phyloP scores from a whole-genome alignment of 2,329 filamentous ascomycete genomes.

The Coniochaeta pulveracea region DNA sequence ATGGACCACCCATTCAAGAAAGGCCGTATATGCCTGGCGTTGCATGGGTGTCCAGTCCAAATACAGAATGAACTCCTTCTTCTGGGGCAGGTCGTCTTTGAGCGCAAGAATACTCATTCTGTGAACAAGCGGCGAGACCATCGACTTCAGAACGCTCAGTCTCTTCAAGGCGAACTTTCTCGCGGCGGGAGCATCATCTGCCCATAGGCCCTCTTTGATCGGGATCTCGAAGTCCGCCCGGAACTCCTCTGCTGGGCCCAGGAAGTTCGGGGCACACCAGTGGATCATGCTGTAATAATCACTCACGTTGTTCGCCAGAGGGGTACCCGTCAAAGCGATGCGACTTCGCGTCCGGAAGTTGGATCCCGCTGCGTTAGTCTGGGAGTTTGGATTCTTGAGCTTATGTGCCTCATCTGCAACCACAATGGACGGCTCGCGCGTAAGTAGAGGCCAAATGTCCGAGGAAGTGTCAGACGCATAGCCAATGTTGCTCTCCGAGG shows the following conservation, averaged over 20 bases:
- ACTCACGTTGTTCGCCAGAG: conserved; percentile 69
- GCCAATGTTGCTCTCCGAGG: too few species aligned
- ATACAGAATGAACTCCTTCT: conserved; percentile 72
- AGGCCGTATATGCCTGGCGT: conserved; percentile 44
- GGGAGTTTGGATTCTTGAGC: conserved; percentile 55
- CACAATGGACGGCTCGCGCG: conserved; percentile 56
- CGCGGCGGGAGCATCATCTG: conserved; percentile 46
- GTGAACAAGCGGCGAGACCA: conserved; percentile 68
- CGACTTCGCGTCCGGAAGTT: conserved; percentile 56
- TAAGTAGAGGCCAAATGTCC: too few species aligned
- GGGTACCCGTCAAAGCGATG: conserved; percentile 79
- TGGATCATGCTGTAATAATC: conserved; percentile 85
- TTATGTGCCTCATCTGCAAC: conserved; percentile 78
- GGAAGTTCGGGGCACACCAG: conserved; percentile 72
- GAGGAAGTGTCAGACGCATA: too few species aligned
- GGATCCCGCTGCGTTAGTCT: conserved; percentile 39
- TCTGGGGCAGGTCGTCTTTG: conserved; percentile 55
- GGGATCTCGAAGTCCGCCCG: conserved; percentile 56
- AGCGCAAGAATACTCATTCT: conserved; percentile 58
- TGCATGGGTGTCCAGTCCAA: conserved; percentile 61
- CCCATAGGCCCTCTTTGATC: conserved; percentile 60
- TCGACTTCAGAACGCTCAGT: conserved; percentile 58
- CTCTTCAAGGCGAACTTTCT: conserved; percentile 51
- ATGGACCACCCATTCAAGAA: conserved; percentile 18
- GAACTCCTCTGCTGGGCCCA: conserved; percentile 61